Percentiles rank a stretch among this genome's conserved stretches.
phyloP scores from a whole-genome alignment of 306 rosid species.

The Malus asiatica region DNA sequence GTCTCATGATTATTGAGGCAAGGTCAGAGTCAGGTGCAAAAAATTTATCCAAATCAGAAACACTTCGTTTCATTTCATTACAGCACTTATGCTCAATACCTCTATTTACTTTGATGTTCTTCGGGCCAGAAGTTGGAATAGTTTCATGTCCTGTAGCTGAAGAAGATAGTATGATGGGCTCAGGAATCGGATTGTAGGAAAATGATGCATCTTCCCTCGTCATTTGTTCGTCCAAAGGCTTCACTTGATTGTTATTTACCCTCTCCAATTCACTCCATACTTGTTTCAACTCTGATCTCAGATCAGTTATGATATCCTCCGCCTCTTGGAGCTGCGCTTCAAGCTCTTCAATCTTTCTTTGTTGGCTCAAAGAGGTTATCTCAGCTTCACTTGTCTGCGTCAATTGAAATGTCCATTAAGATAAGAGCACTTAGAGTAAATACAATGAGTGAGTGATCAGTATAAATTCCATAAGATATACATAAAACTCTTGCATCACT shows the following conservation, averaged over 20 bases:
- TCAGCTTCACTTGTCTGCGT: constrained; percentile 53
- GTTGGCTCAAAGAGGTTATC: constrained; percentile 34
- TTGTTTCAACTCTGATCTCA: constrained; percentile 53
- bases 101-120: constrained; percentile 12
- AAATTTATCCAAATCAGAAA: constrained; percentile 32
- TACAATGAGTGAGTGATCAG: too few relatives aligned
- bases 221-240: constrained; percentile 18
- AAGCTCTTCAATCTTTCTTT: constrained; percentile 54
- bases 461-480: too few relatives aligned
- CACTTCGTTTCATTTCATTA: constrained; percentile 20
- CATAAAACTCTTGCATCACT: neutral
- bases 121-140: constrained; percentile 23
- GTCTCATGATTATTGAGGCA: constrained; percentile 67
- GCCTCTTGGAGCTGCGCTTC: constrained; percentile 70
- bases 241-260: constrained; percentile 30
- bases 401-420: constrained; percentile 3
- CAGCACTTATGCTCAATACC: constrained; percentile 20
- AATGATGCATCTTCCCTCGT: constrained; percentile 22
- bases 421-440: neutral
- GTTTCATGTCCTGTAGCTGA: constrained; percentile 21
- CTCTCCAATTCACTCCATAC: constrained; percentile 36
- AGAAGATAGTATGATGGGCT: constrained; percentile 12
- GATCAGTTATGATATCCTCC: constrained; percentile 64
- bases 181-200: constrained; percentile 11
- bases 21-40: constrained; percentile 39